phyloP scores from a whole-genome alignment of 108 stramenopile genomes.

The Nitzschia sp. region DNA sequence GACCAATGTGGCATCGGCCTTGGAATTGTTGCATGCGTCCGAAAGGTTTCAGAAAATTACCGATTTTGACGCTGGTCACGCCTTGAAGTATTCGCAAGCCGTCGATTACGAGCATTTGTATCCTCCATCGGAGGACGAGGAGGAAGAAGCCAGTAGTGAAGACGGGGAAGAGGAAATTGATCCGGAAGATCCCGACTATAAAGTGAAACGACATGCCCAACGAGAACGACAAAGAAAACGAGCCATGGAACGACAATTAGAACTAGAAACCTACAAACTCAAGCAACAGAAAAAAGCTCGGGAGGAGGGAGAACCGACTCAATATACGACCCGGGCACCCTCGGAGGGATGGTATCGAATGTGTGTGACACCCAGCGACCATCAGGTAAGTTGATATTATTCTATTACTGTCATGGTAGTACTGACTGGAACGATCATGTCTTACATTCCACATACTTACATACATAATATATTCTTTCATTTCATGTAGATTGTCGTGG shows the following conservation, averaged over 20 bases:
- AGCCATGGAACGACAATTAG: constrained; percentile 27
- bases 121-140: background rate
- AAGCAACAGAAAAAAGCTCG: constrained; percentile 37
- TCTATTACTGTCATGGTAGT: too few relatives aligned
- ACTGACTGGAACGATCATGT: too few relatives aligned
- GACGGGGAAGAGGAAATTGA: constrained; percentile 31
- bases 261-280: constrained; percentile 29
- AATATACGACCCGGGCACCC: constrained; percentile 46
- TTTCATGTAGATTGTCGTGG: constrained; percentile 44
- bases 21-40: constrained; percentile 25
- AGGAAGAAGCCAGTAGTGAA: constrained; percentile 10
- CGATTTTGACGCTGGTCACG: too few relatives aligned
- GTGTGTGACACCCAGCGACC: constrained; percentile 51
- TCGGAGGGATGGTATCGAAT: constrained; percentile 77
- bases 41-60: constrained; percentile 8
- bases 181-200: constrained; percentile 27
- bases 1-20: constrained; percentile 22
- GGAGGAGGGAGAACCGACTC: constrained; percentile 64
- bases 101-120: constrained; percentile 69
- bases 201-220: constrained; percentile 20
- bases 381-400: constrained; percentile 50
- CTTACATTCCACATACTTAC: too few relatives aligned
- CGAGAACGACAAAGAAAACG: constrained; percentile 39
- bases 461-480: too few relatives aligned
- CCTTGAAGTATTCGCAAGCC: constrained; percentile 14